A percentile compares a stretch with the other conserved stretches of the same genome.
Conservation (phyloP, 495 filamentous ascomycete genomes). For the Penicillium alfredii region DNA sequence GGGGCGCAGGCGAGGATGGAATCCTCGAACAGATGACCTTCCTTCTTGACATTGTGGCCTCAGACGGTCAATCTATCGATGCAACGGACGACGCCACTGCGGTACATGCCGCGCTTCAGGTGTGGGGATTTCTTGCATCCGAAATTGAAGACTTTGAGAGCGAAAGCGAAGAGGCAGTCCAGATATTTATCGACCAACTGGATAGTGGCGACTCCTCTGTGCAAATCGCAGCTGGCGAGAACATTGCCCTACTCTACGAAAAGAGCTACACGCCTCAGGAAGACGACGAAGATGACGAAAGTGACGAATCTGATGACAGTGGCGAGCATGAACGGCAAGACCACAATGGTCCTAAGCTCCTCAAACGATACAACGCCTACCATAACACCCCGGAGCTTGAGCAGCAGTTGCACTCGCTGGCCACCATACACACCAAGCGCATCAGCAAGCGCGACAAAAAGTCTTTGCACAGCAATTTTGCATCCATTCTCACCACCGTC, state of each 20-base stretch:
- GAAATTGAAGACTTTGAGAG: conserved; percentile 74
- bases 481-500: conserved; percentile 77
- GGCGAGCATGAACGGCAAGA: conserved; percentile 45
- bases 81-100: conserved; percentile 68
- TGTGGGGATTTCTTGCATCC: conserved; percentile 84
- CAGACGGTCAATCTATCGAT: conserved; percentile 69
- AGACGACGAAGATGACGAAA: conserved; percentile 57
- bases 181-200: conserved; percentile 86
- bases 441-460: conserved; percentile 77
- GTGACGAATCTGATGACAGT: conserved; percentile 43
- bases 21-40: conserved; percentile 75
- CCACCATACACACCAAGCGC: conserved; percentile 58
- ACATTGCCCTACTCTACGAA: conserved; percentile 86
- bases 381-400: conserved; percentile 51
- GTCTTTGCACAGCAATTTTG: conserved; percentile 68
- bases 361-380: conserved; percentile 55
- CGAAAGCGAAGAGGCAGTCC: conserved; percentile 67
- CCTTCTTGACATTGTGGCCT: conserved; percentile 77
- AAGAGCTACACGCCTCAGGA: conserved; percentile 62
- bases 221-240: conserved; percentile 80
- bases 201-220: conserved; percentile 69
- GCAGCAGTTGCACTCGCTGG: conserved; percentile 46
- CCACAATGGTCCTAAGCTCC: conserved; percentile 50
- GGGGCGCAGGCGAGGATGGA: conserved; percentile 65
- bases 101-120: conserved; percentile 78